Conservation (phyloP, 2,329 filamentous ascomycete species). For the Leptographium flavum region DNA sequence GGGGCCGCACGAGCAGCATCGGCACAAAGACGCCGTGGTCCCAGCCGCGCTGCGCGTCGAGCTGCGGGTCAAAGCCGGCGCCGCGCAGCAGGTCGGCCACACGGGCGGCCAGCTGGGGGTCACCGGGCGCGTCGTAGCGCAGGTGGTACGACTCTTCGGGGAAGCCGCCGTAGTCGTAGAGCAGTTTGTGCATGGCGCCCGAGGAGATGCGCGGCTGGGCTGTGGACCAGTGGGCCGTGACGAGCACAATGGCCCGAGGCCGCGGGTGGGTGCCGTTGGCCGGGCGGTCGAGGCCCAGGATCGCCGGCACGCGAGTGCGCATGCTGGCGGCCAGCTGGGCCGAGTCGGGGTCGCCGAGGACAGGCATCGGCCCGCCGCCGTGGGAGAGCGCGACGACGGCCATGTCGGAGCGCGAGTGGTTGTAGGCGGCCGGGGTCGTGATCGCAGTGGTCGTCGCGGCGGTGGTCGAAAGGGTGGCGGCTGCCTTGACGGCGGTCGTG, state of each 20-base stretch:
- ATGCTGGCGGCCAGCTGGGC: slow-evolving; percentile 35
- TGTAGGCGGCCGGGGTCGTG: not conserved
- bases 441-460: not conserved
- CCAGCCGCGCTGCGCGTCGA: slow-evolving; percentile 33
- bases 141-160: slow-evolving; percentile 39
- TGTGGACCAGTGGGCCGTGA: slow-evolving; percentile 45
- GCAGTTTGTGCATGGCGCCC: slow-evolving; percentile 28
- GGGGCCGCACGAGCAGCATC: slow-evolving; percentile 37
- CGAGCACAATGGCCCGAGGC: slow-evolving; percentile 32
- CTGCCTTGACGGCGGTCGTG: not conserved
- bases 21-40: slow-evolving; percentile 49
- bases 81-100: slow-evolving; percentile 29
- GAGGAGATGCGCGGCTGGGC: slow-evolving; percentile 35
- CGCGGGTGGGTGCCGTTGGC: slow-evolving; percentile 28
- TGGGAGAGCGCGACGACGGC: slow-evolving; percentile 35
- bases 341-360: slow-evolving; percentile 40
- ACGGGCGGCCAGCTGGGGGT: slow-evolving; percentile 35
- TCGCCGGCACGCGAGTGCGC: slow-evolving; percentile 35
- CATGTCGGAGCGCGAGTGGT: slow-evolving; percentile 12
- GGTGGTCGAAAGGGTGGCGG: not conserved
- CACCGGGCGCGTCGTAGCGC: slow-evolving; percentile 41
- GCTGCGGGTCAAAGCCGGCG: slow-evolving; percentile 27
- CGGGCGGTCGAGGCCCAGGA: slow-evolving; percentile 41
- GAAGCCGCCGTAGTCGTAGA: slow-evolving; percentile 46
- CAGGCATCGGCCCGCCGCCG: slow-evolving; percentile 41